Conservation (phyloP, 192 early-diverging fungal species). For the Spizellomyces sp. region DNA sequence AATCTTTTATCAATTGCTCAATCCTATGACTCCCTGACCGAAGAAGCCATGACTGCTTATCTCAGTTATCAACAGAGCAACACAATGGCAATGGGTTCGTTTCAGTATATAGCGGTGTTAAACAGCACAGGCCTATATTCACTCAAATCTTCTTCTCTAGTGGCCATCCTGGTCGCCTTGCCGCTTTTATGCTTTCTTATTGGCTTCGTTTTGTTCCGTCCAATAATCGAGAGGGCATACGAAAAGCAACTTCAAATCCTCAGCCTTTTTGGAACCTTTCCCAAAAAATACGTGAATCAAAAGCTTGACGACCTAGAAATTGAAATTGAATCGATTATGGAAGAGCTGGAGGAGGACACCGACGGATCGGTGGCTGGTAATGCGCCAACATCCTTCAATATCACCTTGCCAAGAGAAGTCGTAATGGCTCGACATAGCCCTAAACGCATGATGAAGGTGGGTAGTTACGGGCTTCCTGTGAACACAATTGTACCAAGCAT, state of each 20-base stretch:
- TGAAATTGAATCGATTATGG: conserved; percentile 50
- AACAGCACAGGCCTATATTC: too few species aligned
- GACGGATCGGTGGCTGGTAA: neutral
- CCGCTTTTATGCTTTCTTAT: conserved; percentile 11
- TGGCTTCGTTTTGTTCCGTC: conserved; percentile 14
- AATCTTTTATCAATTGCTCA: conserved; percentile 14
- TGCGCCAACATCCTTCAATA: neutral
- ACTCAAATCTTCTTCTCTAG: neutral
- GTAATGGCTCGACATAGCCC: conserved; percentile 18
- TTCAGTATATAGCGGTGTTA: too few species aligned
- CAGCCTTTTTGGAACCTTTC: conserved; percentile 1
- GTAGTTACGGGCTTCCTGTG: neutral
- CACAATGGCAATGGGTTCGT: too few species aligned
- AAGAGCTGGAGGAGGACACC: conserved; percentile 21
- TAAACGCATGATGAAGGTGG: conserved; percentile 13
- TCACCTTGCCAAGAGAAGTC: conserved; percentile 3
- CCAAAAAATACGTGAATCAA: conserved; percentile 10
- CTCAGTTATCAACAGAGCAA: too few species aligned
- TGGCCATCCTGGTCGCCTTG: conserved; percentile 16
- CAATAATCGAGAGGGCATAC: conserved; percentile 7
- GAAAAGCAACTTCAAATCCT: conserved; percentile 20
- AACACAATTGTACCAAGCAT: neutral
- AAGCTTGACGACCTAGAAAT: conserved; percentile 50
- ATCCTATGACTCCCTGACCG: conserved; percentile 9
- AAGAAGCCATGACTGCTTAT: neutral